Evolutionary conservation across 2,329 filamentous ascomycete genomes (phyloP).

Genomic region (Alternaria brassicae): DNA sequence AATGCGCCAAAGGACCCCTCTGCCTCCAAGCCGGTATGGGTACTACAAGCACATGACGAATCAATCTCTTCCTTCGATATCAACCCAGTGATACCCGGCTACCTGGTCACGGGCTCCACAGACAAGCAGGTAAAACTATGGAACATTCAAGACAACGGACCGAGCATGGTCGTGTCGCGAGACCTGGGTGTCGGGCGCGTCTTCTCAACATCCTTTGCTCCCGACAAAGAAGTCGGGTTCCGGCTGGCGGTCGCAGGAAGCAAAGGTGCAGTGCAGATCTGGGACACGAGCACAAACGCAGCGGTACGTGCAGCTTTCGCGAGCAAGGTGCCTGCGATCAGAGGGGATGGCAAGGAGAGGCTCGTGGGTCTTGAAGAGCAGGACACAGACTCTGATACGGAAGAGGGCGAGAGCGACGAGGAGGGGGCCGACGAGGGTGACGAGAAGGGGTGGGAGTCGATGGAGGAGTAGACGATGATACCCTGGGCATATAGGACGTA

Average conservation of each 20-base stretch:
- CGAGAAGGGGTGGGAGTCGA: slow-evolving; percentile 51
- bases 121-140: slow-evolving; percentile 97
- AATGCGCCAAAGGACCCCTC: slow-evolving; percentile 75
- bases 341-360: slow-evolving; percentile 73
- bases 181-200: slow-evolving; percentile 95
- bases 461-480: slow-evolving; percentile 49
- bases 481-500: slow-evolving; percentile 14
- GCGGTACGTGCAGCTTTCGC: slow-evolving; percentile 87
- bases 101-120: slow-evolving; percentile 89
- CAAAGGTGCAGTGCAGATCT: slow-evolving; percentile 90
- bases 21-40: slow-evolving; percentile 87
- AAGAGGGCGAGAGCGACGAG: slow-evolving; percentile 56
- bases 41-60: slow-evolving; percentile 92
- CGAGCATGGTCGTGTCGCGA: slow-evolving; percentile 87
- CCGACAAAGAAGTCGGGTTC: slow-evolving; percentile 90
- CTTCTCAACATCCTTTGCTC: slow-evolving; percentile 88
- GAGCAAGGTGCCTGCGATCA: slow-evolving; percentile 66
- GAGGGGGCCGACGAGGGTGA: slow-evolving; percentile 49
- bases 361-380: slow-evolving; percentile 74
- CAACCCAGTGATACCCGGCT: slow-evolving; percentile 88
- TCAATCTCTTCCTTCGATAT: slow-evolving; percentile 91
- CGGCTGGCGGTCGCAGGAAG: slow-evolving; percentile 91
- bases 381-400: slow-evolving; percentile 68
- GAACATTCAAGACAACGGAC: slow-evolving; percentile 83
- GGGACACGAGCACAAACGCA: slow-evolving; percentile 94